A percentile compares a stretch with the other conserved stretches of the same genome.
Evolutionary conservation across 805 yeast genomes (phyloP).

Genomic region (Isabelozyma gotoi): DNA sequence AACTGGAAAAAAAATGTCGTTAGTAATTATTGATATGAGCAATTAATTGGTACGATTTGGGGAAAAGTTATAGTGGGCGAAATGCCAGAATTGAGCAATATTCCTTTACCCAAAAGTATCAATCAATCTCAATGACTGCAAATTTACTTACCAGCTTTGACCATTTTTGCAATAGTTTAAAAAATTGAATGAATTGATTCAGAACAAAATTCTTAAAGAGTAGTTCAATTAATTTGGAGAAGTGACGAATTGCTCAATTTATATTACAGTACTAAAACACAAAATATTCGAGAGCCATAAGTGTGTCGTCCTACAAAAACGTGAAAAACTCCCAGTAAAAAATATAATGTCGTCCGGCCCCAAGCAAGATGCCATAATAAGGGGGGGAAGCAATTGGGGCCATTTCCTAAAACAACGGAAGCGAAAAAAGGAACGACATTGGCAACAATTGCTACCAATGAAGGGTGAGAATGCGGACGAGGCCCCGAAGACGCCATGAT

Average conservation of each 20-base stretch:
- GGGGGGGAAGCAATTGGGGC: not conserved
- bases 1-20: conserved; percentile 52
- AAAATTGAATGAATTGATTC: conserved; percentile 1
- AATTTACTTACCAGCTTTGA: conserved; percentile 58
- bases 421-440: too few species aligned
- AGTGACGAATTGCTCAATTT: not conserved
- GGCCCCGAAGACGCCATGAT: not conserved
- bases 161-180: conserved; percentile 39
- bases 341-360: too few species aligned
- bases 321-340: too few species aligned
- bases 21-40: conserved; percentile 9
- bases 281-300: not conserved
- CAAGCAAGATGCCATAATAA: too few species aligned
- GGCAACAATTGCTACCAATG: too few species aligned
- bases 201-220: not conserved
- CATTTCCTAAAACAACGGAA: too few species aligned
- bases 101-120: not conserved
- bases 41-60: not conserved
- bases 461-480: too few species aligned
- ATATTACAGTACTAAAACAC: not conserved
- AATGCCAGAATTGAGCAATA: not conserved
- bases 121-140: not conserved
- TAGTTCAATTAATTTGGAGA: not conserved
- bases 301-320: too few species aligned
- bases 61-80: not conserved